Base-by-base conservation (phyloP, 2,329 filamentous ascomycete genomes). In the Cryphonectria naterciae region DNA sequence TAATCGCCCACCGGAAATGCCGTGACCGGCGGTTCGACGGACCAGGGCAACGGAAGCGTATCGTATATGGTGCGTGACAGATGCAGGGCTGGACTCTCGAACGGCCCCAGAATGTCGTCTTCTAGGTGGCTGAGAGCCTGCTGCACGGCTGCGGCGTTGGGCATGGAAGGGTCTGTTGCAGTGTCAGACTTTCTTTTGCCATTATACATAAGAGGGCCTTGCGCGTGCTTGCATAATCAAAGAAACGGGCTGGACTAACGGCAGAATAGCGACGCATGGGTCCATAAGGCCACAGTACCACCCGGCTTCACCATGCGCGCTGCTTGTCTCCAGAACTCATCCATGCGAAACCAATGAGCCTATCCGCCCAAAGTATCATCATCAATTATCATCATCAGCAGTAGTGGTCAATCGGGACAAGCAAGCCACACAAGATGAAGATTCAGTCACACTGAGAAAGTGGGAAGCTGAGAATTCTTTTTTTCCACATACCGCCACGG, bases 311-410 rank as follows among this genome's bases (percentile, higher is more conserved):
- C 75, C 2, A 84, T 77, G 58, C 79, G 77, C 1, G 82, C 83
- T 2, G 83, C 85, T 5, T 80, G 76, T 2, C 73, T 65, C 78
- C 83, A 87, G 76, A 86, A 87, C 0, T 74, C 75, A 0, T 78
- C 73, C 80, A 86, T 81, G 69, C 86, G 80, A 76, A 87, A 86
- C 85, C 85, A 87, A 73, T 87, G 85, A 0, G 81, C 83, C 72
- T 80, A 60, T 46, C 43, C 43, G 8, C 15, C 54, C 4, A 22
- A n/a, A 52, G n/a, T n/a, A n/a, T 22, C 4, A 32, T 32, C 32
- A 32, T 32, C 3, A 32, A 32, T 39, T 2, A 11, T 39, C 19
- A 49, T 49, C 22, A n/a, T 19, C 61, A 25, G 54, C 6, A 60
- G 54, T 2, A 19, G 35, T 22, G 39, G 4, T 39, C 6, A 56